phyloP scores from a whole-genome alignment of 2,329 filamentous ascomycete species.

The Nannizziopsis barbatae region DNA sequence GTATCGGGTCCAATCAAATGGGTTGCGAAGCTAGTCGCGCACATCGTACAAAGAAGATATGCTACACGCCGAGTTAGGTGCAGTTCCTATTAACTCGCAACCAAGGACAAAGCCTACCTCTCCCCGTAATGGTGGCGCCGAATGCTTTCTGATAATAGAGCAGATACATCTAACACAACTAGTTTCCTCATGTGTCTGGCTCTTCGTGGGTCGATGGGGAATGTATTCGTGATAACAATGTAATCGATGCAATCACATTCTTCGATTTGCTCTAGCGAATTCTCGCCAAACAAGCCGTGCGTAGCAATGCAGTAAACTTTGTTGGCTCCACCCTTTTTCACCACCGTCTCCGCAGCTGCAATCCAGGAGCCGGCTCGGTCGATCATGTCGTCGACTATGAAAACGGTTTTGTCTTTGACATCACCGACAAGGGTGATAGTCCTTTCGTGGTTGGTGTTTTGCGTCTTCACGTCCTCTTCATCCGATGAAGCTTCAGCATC shows the following conservation, averaged over 20 bases:
- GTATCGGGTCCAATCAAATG: no score
- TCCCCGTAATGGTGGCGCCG: slow-evolving; percentile 94
- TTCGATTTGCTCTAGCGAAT: slow-evolving; percentile 81
- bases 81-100: neutral
- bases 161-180: slow-evolving; percentile 78
- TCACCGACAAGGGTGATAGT: slow-evolving; percentile 97
- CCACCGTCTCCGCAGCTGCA: slow-evolving; percentile 88
- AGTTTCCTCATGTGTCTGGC: slow-evolving; percentile 65
- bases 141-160: slow-evolving; percentile 81
- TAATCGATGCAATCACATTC: slow-evolving; percentile 85
- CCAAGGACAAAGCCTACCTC: slow-evolving; percentile 42
- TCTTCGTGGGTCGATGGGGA: slow-evolving; percentile 72
- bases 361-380: slow-evolving; percentile 97
- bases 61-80: slow-evolving; percentile 6
- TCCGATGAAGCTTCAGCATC: slow-evolving; percentile 83
- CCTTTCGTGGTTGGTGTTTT: slow-evolving; percentile 71
- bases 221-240: slow-evolving; percentile 94
- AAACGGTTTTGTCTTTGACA: slow-evolving; percentile 74
- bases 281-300: slow-evolving; percentile 83
- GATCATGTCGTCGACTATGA: slow-evolving; percentile 98
- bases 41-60: slow-evolving; percentile 11
- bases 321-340: slow-evolving; percentile 81
- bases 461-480: slow-evolving; percentile 57
- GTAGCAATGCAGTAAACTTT: slow-evolving; percentile 97
- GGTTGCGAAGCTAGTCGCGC: neutral